A percentile compares a stretch with the other conserved stretches of the same genome.
phyloP scores from a whole-genome alignment of 2,329 filamentous ascomycete species.

The Thielaviopsis euricoi region DNA sequence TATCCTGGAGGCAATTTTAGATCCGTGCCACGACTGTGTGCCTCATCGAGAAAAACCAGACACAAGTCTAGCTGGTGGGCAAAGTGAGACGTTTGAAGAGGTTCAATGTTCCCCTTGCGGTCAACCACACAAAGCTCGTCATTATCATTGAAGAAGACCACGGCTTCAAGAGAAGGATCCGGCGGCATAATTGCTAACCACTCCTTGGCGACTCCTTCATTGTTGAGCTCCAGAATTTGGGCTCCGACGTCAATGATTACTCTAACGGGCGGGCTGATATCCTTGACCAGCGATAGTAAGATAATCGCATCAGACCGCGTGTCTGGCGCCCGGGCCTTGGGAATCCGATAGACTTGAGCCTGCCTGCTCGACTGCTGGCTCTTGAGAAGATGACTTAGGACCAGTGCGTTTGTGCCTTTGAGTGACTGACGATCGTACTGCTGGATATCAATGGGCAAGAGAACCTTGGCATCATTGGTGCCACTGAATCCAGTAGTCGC shows the following conservation, averaged over 20 bases:
- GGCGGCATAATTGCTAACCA: slow-evolving; percentile 30
- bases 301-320: slow-evolving; percentile 20
- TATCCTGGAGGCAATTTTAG: slow-evolving; percentile 41
- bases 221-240: slow-evolving; percentile 47
- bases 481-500: slow-evolving; percentile 52
- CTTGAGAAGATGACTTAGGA: slow-evolving; percentile 35
- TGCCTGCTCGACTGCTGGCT: slow-evolving; percentile 25
- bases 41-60: slow-evolving; percentile 52
- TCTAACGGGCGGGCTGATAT: slow-evolving; percentile 23
- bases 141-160: slow-evolving; percentile 39
- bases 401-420: slow-evolving; percentile 49
- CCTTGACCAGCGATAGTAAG: slow-evolving; percentile 29
- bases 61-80: slow-evolving; percentile 38
- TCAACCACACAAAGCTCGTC: slow-evolving; percentile 40
- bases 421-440: slow-evolving; percentile 39
- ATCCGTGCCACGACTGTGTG: slow-evolving; percentile 55
- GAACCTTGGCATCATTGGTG: slow-evolving; percentile 44
- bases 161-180: slow-evolving; percentile 15
- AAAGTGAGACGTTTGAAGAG: slow-evolving; percentile 42
- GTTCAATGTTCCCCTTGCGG: slow-evolving; percentile 26
- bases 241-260: slow-evolving; percentile 59
- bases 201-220: slow-evolving; percentile 31
- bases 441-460: slow-evolving; percentile 38
- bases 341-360: slow-evolving; percentile 26
- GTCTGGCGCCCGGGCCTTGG: slow-evolving; percentile 5